Base-by-base conservation (phyloP, 352 stramenopile genomes). In the Pythium biforme region DNA sequence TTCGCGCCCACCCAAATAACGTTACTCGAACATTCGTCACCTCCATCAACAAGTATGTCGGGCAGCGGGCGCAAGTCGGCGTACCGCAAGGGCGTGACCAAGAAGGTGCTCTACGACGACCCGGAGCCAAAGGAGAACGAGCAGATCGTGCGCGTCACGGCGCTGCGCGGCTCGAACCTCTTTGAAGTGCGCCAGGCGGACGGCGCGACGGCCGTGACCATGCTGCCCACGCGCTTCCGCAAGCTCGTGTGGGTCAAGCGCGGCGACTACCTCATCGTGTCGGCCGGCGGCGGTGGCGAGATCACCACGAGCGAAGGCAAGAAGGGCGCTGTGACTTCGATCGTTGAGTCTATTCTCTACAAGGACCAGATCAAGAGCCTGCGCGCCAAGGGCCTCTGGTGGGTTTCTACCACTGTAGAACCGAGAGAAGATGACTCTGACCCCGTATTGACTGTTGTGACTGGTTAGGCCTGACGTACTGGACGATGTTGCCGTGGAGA, bases 161-260 rank as follows among this genome's bases (percentile, higher is more conserved):
- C 85, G 17, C 85, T 97, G 59, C 78, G 97, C 56, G 97, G 97
- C 43, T 93, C 84, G 57, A 99, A 99, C 74, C 86, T 98, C 64
- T 98, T 99, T 68, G 94, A 99, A 77, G 90, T 99, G 58, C 52
- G 82, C 59, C 76, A 92, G 45, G 72, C 74, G 1, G 64, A 81
- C 34, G 88, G 83, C 49, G 56, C 65, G 23, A 82, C 73, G 52
- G 70, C 79, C 10, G 73, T 99, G 55, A 97, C 96, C 26, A 97
- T 99, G 74, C 80, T 99, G 62, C 96, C 96, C 19, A 98, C 96
- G 40, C 98, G 98, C 69, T 99, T 99, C 76, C 90, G 94, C 62
- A 99, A 99, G 79, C 83, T 99, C 27, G 98, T 99, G 50, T 99
- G 96, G 96, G 92, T 99, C 50, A 99, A 99, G 77, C 84, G 96